phyloP scores from a whole-genome alignment of 257 asterid genomes.

The Solanum peruvianum region DNA sequence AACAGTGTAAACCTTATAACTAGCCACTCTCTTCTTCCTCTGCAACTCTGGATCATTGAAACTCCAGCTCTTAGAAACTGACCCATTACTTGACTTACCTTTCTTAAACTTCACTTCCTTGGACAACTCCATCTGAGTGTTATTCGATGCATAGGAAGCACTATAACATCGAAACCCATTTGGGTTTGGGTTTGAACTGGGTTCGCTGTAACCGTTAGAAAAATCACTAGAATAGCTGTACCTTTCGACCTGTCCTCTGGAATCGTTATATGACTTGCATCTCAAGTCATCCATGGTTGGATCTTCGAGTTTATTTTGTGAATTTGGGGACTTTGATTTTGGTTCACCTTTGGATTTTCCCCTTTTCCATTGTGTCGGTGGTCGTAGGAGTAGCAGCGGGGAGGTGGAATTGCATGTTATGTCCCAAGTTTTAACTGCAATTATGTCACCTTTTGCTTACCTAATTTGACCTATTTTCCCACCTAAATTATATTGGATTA shows the following conservation, averaged over 20 bases:
- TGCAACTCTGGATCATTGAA: conserved; percentile 1
- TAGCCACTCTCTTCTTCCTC: conserved; percentile 11
- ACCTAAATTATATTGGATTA: neutral
- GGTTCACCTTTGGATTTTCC: neutral
- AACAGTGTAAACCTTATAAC: conserved; percentile 6
- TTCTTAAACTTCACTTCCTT: neutral
- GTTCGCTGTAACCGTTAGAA: neutral
- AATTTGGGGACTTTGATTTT: neutral
- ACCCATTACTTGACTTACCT: neutral
- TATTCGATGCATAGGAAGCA: neutral
- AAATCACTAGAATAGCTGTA: neutral
- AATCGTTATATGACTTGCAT: neutral
- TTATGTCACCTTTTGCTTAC: neutral
- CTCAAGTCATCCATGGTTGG: neutral
- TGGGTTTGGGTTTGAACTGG: neutral
- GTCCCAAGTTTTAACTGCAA: neutral
- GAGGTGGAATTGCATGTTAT: neutral
- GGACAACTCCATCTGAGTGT: neutral
- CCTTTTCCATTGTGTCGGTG: neutral
- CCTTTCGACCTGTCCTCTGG: neutral
- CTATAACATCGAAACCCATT: neutral
- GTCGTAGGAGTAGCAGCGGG: neutral
- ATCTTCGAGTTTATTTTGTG: neutral
- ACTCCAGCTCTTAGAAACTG: conserved; percentile 2
- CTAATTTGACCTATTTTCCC: neutral